Base-by-base conservation (phyloP, 495 filamentous ascomycete species). In the Penicillium canariense region DNA sequence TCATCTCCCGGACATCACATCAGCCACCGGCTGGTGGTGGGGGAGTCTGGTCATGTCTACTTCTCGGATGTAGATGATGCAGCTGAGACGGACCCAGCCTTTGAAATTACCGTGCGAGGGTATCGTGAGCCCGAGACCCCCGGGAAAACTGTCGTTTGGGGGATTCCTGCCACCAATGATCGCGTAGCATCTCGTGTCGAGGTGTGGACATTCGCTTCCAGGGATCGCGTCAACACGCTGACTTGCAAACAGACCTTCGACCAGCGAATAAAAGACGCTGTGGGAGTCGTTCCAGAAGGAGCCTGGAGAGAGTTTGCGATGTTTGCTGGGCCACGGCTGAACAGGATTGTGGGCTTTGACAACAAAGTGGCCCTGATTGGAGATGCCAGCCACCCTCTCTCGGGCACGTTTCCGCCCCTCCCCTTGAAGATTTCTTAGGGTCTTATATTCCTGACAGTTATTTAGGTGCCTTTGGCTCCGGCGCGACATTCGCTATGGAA, bases 401-500 rank as follows among this genome's bases (percentile, higher is more conserved):
- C 75, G 0, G 78, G 77, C 46, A 38, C 26, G 40, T 49, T 4
- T 11, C 17, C 17, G 6, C 4, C n/a, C 20, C 23, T 9, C n/a
- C 20, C 23, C 11, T 12, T 2, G 1, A 0, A 11, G 1, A 18
- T 34, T 20, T 9, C 12, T 0, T 22, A 27, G 9, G 17, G 28
- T 7, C 20, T 9, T 15, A 8, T 5, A n/a, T 14, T 28, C 31
- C 42, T 56, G 14, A 59, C 14, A 11, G 0, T 14, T 5, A 6
- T 12, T n/a, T 46, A 62, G 60, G 60, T 1, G 71, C 68, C 2
- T 76, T 77, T 58, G 78, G 78, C 0, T 77, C 78, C 1, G 78
- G 78, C 0, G 75, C 78, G 1, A 73, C 72, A 6, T 81, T 81
- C 48, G 77, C 78, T 0, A 71, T 81, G 64, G 73, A 79, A 52